A percentile compares a stretch with the other conserved stretches of the same genome.
phyloP scores from a whole-genome alignment of 768 basidiomycete species.

The Kwoniella bestiolae region DNA sequence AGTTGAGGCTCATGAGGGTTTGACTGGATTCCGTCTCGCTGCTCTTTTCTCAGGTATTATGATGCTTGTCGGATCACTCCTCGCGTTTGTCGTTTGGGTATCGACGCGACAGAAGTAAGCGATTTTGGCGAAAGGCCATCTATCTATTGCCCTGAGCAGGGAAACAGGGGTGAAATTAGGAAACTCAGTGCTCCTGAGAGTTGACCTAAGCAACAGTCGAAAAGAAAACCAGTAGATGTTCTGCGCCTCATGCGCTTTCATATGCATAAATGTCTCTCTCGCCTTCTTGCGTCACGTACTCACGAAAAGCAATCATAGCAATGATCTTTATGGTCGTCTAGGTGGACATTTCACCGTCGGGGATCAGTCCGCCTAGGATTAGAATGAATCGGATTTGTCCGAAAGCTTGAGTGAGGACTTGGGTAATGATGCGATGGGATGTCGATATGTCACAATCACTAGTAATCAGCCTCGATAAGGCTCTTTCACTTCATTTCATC shows the following conservation, averaged over 20 bases:
- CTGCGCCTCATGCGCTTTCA: too few species aligned
- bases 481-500: too few species aligned
- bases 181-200: too few species aligned
- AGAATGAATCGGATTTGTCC: background rate
- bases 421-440: too few species aligned
- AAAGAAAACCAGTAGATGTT: too few species aligned
- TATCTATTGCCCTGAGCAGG: too few species aligned
- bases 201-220: too few species aligned
- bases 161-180: too few species aligned
- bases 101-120: background rate
- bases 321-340: background rate
- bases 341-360: background rate
- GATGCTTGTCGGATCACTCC: background rate
- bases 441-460: too few species aligned
- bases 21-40: background rate
- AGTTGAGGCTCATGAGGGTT: background rate
- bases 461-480: too few species aligned
- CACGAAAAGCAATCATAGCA: background rate
- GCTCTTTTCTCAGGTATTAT: constrained; percentile 2
- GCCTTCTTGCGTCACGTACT: background rate
- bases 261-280: too few species aligned
- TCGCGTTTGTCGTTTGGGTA: background rate
- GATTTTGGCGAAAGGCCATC: background rate
- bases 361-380: background rate
- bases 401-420: background rate